Evolutionary conservation across 768 basidiomycete species (phyloP), one percentile per base, ranked within the genome.

Genomic region (Leucogyrophana mollusca): DNA sequence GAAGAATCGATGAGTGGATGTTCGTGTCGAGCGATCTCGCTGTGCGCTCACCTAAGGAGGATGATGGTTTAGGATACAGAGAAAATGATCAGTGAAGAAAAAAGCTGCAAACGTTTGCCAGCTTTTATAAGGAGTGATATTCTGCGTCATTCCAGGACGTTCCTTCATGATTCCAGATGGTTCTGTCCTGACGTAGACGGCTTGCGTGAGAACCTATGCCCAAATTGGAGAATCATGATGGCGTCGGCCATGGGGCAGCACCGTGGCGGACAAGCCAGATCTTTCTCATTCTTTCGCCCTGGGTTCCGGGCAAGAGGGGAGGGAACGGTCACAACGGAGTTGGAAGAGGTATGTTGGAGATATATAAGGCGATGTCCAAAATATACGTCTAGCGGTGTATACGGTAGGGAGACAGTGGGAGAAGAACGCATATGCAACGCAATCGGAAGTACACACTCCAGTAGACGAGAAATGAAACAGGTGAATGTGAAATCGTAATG

Each of bases 61-160:
- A 8, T 37, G 23, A 16, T 36, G n/a, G 34, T 36, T 7, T 41
- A 55, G 14, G 49, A 55, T 44, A 40, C 40, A 33, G 42, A 46
- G 36, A 43, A n/a, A 43, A 33, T 50, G 46, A 53, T 27, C 35
- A 52, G 47, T 55, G 45, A 49, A 24, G 59, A 47, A 21, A 44
- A 3, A 23, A 10, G 4, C 20, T 21, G 16, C 25, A 16, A 27
- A 16, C 27, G 11, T 40, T 46, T 22, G 36, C 22, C 32, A 60
- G 35, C 64, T 56, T 65, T 57, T 66, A 66, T 66, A 66, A 23
- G 24, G 41, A 11, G 38, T 50, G 47, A 55, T 38, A 41, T 67
- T 67, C 67, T 43, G 30, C 35, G 35, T 55, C 56, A 47, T 66
- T 66, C 65, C 36, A 68, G 67, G 54, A 66, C 56, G 42, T 66